Evolutionary conservation across 805 yeast genomes (phyloP), one percentile per base, ranked within the genome.

Genomic region (Sugiyamaella marilandica): DNA sequence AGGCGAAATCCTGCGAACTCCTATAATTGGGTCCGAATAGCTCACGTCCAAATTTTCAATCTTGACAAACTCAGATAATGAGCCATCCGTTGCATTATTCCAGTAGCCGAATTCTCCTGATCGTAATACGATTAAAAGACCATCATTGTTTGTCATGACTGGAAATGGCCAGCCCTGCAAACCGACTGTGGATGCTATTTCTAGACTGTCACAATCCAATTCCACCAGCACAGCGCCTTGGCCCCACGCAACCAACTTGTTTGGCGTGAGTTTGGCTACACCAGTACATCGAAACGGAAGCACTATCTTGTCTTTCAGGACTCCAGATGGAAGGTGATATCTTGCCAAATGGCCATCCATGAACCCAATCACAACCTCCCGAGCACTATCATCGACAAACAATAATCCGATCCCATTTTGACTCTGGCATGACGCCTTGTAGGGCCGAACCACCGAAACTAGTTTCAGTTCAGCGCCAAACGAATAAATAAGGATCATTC

Each of bases 111-210:
- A 37, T 5, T 33, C 44, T 1, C 54, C 54, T 1, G 56, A 53
- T 44, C 44, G 39, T 19, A 52, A 29, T 5, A 56, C 39, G 8
- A 46, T 31, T 10, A 56, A 31, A n/a, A 58, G 26, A 14, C 49
- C 55, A 14, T 49, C 55, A 11, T 21, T 33, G 35, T 39, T 46
- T 9, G 24, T 39, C 19, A 39, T 16, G 16, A 39, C 49, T 10
- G 61, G 53, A 19, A 54, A 36, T 2, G 59, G 59, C 61, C 61
- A 58, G 34, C 53, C 58, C 13, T 47, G 54, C 43, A 58, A 39
- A 3, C 37, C 36, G 47, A 55, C 46, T 19, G 46, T n/a, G 10
- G 47, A 41, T 5, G 19, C 37, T 2, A 45, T 34, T 26, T 44
- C 29, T 3, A 58, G 45, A 2, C 54, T 46, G 11, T 14, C 18